A percentile compares a stretch with the other conserved stretches of the same genome.
Conservation (phyloP, 495 filamentous ascomycete species). For the Neurospora intermedia region DNA sequence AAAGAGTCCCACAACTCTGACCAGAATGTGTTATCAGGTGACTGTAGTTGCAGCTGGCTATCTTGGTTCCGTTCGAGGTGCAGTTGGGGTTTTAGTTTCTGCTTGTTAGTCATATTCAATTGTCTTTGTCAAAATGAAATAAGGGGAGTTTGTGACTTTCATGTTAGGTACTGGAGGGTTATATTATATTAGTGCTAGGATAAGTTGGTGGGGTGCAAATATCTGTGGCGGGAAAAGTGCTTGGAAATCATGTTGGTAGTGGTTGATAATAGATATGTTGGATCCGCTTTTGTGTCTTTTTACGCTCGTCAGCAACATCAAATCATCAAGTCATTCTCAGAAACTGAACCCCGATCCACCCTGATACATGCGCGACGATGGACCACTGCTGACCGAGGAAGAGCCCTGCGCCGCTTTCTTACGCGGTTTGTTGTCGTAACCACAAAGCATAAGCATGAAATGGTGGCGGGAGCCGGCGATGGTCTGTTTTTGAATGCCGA, state of each 20-base stretch:
- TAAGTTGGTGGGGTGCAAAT: background rate
- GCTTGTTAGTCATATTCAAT: background rate
- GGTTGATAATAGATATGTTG: background rate
- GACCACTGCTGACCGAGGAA: background rate
- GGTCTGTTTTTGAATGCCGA: slow-evolving; percentile 20
- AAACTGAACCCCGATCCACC: background rate
- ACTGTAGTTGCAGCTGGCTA: background rate
- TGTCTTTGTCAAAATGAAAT: background rate
- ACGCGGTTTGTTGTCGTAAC: slow-evolving; percentile 26
- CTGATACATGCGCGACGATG: background rate
- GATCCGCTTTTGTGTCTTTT: background rate
- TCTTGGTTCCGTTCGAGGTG: background rate
- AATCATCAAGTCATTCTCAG: background rate
- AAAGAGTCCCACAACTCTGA: background rate
- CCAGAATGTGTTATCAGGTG: background rate
- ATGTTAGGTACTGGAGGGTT: background rate
- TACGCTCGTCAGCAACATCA: background rate
- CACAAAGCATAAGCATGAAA: slow-evolving; percentile 40
- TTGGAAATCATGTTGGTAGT: background rate
- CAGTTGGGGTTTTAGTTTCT: background rate
- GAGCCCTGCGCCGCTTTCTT: background rate
- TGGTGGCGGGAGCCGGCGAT: slow-evolving; percentile 37
- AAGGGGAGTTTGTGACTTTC: background rate
- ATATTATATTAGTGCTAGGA: background rate
- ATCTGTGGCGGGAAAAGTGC: background rate